Percentiles rank a stretch among this genome's conserved stretches.
Conservation (phyloP, 2,329 filamentous ascomycete species). For the Trichoderma citrinoviride region DNA sequence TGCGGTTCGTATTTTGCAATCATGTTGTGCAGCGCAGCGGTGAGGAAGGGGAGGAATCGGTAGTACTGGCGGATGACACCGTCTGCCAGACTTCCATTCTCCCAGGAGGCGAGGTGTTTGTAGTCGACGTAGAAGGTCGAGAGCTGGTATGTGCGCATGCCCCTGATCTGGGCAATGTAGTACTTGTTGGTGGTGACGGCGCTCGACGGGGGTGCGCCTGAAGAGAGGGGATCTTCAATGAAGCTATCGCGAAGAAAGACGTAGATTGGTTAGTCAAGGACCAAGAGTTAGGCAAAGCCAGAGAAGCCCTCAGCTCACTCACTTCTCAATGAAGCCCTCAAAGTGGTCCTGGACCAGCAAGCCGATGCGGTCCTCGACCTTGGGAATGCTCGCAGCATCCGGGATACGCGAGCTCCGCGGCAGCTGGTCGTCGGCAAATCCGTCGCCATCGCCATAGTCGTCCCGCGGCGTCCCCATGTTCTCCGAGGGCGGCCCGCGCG, state of each 20-base stretch:
- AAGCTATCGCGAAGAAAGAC: constrained; percentile 46
- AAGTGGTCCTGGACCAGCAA: constrained; percentile 73
- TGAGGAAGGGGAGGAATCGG: constrained; percentile 89
- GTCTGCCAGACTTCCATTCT: constrained; percentile 77
- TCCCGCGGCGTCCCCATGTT: constrained; percentile 59
- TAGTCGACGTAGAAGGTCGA: constrained; percentile 87
- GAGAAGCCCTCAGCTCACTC: constrained; percentile 49
- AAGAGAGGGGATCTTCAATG: constrained; percentile 65
- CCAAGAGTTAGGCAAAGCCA: not conserved
- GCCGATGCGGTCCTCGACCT: constrained; percentile 74
- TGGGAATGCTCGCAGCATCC: constrained; percentile 56
- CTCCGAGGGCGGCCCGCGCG: constrained; percentile 61
- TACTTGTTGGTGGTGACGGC: constrained; percentile 75
- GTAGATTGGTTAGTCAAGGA: not conserved
- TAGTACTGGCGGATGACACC: constrained; percentile 91
- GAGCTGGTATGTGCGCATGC: constrained; percentile 69
- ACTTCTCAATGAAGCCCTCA: constrained; percentile 77
- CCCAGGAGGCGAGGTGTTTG: constrained; percentile 74
- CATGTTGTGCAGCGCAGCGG: constrained; percentile 82
- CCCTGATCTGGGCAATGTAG: constrained; percentile 80
- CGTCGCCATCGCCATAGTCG: constrained; percentile 58
- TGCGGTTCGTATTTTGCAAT: constrained; percentile 92
- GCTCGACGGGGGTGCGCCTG: constrained; percentile 63
- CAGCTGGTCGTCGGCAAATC: constrained; percentile 63
- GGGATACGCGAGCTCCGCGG: constrained; percentile 50